Percentiles rank a stretch among this genome's conserved stretches.
Conservation (phyloP, 139 green algal species). For the Eudorina sp. region DNA sequence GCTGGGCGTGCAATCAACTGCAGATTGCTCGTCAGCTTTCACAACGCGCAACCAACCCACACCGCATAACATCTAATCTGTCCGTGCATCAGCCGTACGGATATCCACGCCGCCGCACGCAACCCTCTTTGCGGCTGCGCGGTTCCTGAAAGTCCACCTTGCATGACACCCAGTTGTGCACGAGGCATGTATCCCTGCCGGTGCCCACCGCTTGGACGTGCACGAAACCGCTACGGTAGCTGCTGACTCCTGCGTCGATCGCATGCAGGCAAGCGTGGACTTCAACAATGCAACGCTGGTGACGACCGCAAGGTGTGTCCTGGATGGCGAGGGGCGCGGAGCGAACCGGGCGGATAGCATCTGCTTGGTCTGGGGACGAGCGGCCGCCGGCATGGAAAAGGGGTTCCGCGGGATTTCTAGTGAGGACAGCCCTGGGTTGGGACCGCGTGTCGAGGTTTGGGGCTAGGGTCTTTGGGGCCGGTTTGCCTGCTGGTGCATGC, state of each 20-base stretch:
- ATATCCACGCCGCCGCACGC: neutral
- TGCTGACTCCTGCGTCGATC: neutral
- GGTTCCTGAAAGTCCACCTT: neutral
- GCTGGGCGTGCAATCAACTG: too few species aligned
- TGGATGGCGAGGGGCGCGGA: neutral
- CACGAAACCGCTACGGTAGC: too few species aligned
- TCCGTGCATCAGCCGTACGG: neutral
- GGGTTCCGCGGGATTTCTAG: neutral
- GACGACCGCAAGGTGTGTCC: neutral
- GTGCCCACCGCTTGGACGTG: too few species aligned
- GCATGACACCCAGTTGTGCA: neutral
- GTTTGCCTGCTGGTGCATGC: neutral
- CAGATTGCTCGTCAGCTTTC: too few species aligned
- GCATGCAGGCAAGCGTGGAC: neutral
- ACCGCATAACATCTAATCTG: too few species aligned
- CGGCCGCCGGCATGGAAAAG: too few species aligned
- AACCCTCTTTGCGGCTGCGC: neutral
- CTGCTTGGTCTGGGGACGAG: too few species aligned
- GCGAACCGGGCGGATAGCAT: too few species aligned
- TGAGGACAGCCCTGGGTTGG: neutral
- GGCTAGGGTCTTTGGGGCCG: neutral
- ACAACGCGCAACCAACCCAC: too few species aligned
- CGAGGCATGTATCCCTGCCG: neutral
- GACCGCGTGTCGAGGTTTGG: neutral
- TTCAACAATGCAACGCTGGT: neutral